Evolutionary conservation across 2,329 filamentous ascomycete species (phyloP).

Genomic region (Alternaria sp.): DNA sequence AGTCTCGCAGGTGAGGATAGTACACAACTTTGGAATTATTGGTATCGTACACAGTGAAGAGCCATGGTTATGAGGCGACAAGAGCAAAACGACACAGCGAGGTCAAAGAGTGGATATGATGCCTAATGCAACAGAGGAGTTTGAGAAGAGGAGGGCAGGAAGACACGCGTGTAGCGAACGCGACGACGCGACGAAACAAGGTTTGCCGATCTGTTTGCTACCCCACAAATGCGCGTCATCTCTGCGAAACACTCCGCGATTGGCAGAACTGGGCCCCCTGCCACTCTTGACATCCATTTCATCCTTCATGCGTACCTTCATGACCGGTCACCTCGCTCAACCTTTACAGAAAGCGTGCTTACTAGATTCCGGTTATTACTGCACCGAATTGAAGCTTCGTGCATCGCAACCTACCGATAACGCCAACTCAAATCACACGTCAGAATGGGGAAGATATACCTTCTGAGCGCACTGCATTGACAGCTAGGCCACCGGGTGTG

Average conservation of each 20-base stretch:
- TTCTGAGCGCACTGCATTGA: neutral
- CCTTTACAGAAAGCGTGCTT: neutral
- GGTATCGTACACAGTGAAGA: neutral
- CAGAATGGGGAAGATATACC: too few relatives aligned
- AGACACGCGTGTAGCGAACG: neutral
- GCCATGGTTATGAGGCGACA: neutral
- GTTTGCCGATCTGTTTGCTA: neutral
- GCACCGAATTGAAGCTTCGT: neutral
- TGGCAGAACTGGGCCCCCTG: neutral
- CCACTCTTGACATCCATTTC: neutral
- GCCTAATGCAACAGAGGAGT: neutral
- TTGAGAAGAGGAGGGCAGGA: neutral
- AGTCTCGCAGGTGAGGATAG: neutral
- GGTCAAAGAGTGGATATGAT: neutral
- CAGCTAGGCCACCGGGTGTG: neutral
- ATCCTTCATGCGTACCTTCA: neutral
- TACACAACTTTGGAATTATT: neutral
- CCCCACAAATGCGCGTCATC: neutral
- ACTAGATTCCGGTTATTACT: too few relatives aligned
- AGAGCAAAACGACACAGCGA: neutral
- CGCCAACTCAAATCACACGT: neutral
- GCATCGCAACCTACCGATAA: neutral
- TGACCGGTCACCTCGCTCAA: neutral
- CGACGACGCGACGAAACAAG: neutral
- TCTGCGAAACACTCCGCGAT: neutral